Conservation (phyloP, 2,329 filamentous ascomycete species). For the Allantophomopsis lycopodina region DNA sequence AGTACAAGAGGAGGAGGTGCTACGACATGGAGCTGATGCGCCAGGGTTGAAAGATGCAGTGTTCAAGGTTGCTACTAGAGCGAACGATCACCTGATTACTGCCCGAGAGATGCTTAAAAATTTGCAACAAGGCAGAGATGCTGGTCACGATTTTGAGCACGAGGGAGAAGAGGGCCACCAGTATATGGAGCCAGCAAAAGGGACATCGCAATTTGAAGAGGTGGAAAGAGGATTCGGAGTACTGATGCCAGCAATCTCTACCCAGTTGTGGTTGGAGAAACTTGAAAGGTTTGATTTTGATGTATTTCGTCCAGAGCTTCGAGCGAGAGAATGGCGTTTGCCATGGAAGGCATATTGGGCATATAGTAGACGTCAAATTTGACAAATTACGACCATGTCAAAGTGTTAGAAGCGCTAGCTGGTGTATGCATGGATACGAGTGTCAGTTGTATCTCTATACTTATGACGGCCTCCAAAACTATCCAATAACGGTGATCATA, state of each 20-base stretch:
- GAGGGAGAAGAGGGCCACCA: conserved; percentile 58
- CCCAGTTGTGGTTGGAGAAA: conserved; percentile 63
- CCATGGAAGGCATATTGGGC: conserved; percentile 63
- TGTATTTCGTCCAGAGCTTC: conserved; percentile 50
- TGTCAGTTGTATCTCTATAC: too few species aligned
- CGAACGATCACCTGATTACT: conserved; percentile 91
- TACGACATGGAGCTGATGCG: conserved; percentile 66
- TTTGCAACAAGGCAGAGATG: conserved; percentile 56
- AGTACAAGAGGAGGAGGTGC: conserved; percentile 79
- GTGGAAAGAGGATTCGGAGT: conserved; percentile 62
- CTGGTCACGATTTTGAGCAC: conserved; percentile 84
- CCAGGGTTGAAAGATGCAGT: conserved; percentile 76
- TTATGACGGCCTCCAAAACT: too few species aligned
- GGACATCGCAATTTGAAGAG: conserved; percentile 30
- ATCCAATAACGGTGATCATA: too few species aligned
- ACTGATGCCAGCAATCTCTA: conserved; percentile 66
- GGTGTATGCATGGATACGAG: too few species aligned
- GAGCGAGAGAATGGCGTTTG: conserved; percentile 65
- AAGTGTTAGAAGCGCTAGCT: too few species aligned
- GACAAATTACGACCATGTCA: neutral
- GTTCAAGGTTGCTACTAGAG: conserved; percentile 82
- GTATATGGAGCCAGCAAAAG: conserved; percentile 27
- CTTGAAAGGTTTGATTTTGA: conserved; percentile 79
- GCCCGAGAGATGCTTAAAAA: conserved; percentile 83
- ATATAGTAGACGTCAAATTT: conserved; percentile 37